Conservation (phyloP, 2,329 filamentous ascomycete genomes). For the Aschersonia sp. region DNA sequence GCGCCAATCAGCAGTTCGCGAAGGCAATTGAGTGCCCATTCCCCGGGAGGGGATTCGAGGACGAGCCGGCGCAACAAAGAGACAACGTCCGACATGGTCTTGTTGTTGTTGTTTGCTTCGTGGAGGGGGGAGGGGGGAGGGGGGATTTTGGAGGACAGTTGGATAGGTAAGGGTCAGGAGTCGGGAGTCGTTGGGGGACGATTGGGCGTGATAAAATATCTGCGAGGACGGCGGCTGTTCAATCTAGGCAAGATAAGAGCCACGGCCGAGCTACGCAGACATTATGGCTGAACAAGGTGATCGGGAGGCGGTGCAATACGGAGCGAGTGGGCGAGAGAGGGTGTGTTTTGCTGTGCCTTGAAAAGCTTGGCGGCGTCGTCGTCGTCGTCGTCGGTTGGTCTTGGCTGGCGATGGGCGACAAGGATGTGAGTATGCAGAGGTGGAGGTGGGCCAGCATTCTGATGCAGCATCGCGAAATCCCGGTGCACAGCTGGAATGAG, state of each 20-base stretch:
- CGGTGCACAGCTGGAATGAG: no score
- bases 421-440: no score
- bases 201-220: not conserved
- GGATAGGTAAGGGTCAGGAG: not conserved
- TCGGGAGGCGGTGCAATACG: not conserved
- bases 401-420: no score
- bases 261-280: not conserved
- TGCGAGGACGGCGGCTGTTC: no score
- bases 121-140: not conserved
- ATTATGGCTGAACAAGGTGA: not conserved
- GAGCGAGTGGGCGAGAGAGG: not conserved
- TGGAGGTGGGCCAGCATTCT: no score
- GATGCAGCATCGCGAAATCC: no score
- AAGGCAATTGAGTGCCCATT: constrained; percentile 70
- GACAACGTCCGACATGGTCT: constrained; percentile 37
- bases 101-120: constrained; percentile 1
- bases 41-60: constrained; percentile 74
- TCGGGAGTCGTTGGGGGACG: not conserved
- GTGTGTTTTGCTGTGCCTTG: no score
- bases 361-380: no score
- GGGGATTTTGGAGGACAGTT: not conserved
- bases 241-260: constrained; percentile 6
- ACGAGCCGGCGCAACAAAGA: constrained; percentile 51
- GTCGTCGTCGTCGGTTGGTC: no score
- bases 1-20: constrained; percentile 80